phyloP scores from a whole-genome alignment of 2,329 filamentous ascomycete genomes.

The Microdochium trichocladiopsis region DNA sequence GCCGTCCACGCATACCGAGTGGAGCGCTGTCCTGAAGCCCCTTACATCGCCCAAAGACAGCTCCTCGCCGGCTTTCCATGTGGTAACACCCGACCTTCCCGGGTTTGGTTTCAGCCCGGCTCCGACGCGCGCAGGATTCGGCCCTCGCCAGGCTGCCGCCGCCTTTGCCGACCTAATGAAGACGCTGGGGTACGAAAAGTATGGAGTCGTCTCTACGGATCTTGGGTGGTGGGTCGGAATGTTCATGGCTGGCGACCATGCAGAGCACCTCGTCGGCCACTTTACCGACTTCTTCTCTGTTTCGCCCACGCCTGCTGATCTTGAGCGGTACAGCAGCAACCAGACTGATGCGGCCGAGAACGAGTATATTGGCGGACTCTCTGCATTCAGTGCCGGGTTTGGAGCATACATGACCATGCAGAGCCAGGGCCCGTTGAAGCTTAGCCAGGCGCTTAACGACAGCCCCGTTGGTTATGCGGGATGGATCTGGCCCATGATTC shows the following conservation, averaged over 20 bases:
- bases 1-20: not conserved
- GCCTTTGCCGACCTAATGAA: slow-evolving; percentile 9
- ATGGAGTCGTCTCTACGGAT: slow-evolving; percentile 7
- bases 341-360: not conserved
- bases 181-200: slow-evolving; percentile 9
- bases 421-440: not conserved
- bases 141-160: slow-evolving; percentile 4
- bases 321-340: slow-evolving; percentile 1
- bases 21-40: not conserved
- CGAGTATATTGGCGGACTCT: not conserved
- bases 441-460: slow-evolving; percentile 1
- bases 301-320: slow-evolving; percentile 1
- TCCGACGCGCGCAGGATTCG: slow-evolving; percentile 5
- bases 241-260: slow-evolving; percentile 4
- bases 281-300: slow-evolving; percentile 1
- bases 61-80: slow-evolving; percentile 5
- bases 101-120: slow-evolving; percentile 13
- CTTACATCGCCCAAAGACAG: not conserved
- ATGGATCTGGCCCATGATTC: slow-evolving; percentile 2
- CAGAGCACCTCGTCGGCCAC: slow-evolving; percentile 5
- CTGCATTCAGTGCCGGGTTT: not conserved
- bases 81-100: slow-evolving; percentile 10
- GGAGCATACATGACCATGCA: not conserved
- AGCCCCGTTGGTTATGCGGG: slow-evolving; percentile 4
- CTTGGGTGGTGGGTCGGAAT: slow-evolving; percentile 6